Conservation (phyloP, 257 asterid genomes). For the Henckelia pumila region DNA sequence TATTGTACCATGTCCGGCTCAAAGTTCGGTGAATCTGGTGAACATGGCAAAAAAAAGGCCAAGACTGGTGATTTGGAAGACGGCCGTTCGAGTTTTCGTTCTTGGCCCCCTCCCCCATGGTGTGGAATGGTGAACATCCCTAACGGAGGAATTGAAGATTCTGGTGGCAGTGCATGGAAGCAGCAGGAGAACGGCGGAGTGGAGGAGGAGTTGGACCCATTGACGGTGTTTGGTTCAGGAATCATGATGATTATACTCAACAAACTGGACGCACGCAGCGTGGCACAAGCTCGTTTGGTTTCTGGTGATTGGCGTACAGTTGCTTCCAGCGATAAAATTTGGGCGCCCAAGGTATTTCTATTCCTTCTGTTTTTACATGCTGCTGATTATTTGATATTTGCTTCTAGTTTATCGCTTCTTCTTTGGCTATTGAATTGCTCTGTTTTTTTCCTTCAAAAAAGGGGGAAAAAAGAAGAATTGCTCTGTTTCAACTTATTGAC, state of each 20-base stretch:
- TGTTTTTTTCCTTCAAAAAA: too few relatives aligned
- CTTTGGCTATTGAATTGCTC: constrained; percentile 15
- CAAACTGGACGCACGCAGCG: constrained; percentile 69
- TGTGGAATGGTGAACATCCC: background rate
- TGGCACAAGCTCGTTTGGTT: constrained; percentile 57
- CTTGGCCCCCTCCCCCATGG: background rate
- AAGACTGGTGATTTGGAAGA: background rate
- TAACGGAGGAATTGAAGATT: constrained; percentile 10
- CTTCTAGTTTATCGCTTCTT: constrained; percentile 1
- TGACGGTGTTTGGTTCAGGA: constrained; percentile 51
- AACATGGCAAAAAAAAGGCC: background rate
- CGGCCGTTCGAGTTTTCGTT: background rate
- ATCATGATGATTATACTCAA: constrained; percentile 52
- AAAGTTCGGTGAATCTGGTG: background rate
- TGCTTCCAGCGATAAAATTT: constrained; percentile 60
- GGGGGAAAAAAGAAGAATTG: too few relatives aligned
- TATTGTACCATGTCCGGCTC: background rate
- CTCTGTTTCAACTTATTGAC: background rate
- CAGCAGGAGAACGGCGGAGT: constrained; percentile 19
- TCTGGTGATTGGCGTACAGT: constrained; percentile 56
- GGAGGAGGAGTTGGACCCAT: constrained; percentile 47
- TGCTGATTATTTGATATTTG: background rate
- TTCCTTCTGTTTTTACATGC: background rate
- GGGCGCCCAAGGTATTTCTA: constrained; percentile 57
- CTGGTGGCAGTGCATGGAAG: background rate